phyloP scores from a whole-genome alignment of 2,329 filamentous ascomycete genomes.

The Aureobasidium sp. region DNA sequence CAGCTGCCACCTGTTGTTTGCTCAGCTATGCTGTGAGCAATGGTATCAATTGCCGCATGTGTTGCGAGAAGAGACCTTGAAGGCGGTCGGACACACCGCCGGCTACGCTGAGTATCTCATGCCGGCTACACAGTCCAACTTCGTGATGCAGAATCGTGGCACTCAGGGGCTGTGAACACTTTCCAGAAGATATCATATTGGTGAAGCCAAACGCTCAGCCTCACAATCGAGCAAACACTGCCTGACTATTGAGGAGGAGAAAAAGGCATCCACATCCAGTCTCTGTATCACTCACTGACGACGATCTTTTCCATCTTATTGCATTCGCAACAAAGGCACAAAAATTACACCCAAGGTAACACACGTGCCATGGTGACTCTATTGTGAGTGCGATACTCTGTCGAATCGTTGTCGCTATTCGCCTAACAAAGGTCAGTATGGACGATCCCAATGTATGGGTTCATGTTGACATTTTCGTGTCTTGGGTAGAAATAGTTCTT shows the following conservation, averaged over 20 bases:
- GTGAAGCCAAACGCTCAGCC: background rate
- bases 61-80: background rate
- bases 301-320: background rate
- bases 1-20: background rate
- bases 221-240: background rate
- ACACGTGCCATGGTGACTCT: background rate
- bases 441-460: background rate
- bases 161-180: background rate
- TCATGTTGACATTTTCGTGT: background rate
- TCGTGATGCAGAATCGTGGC: background rate
- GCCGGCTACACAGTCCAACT: background rate
- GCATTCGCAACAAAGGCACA: background rate
- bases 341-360: background rate
- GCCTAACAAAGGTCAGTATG: background rate
- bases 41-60: background rate
- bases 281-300: background rate
- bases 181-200: background rate
- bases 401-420: background rate
- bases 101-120: background rate
- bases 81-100: background rate
- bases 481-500: background rate
- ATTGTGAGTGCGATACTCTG: background rate
- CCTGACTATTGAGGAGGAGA: background rate
- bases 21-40: background rate
- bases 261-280: background rate